Base-by-base conservation (phyloP, 177 flowering plant genomes). In the Vitis hybrid region DNA sequence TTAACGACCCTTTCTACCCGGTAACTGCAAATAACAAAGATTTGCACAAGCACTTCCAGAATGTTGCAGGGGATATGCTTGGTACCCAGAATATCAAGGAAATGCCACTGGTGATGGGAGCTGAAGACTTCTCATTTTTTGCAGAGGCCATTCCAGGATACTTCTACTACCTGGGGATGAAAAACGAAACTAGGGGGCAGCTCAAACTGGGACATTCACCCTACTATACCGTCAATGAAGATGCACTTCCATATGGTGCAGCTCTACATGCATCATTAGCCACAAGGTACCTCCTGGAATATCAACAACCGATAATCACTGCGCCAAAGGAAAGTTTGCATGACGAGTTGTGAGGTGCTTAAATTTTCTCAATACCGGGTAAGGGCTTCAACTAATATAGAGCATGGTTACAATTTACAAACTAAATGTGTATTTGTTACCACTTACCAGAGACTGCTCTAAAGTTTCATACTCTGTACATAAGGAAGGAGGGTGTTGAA, bases 221-320 rank as follows among this genome's bases (percentile, higher is more conserved):
- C 0, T 68, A 73, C 62, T 89, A 76, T 57, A 65, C 33, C 16
- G 49, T 87, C 52, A 84, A 88, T 59, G 90, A 88, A 74, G 88
- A 86, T 64, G 82, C 63, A 31, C 83, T 89, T 64, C 86, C 90
- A n/a, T 77, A 77, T 73, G 92, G 92, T 33, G 88, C 92, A 8
- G 87, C 90, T 3, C 74, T 89, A 3, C 90, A 89, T 51, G 89
- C 94, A 12, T 81, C 90, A 2, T 57, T 86, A 65, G 92, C 85
- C 7, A 58, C 77, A 5, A 77, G 77, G 56, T 85, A 86, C 64
- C 81, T 88, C 58, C 67, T 79, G 9, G 83, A 86, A 16, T 14
- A 69, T 19, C 77, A 75, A 39, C 6, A 39, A 61, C 45, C 70
- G 8, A 72, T 69, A 67, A 48, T n/a, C 55, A 15, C 72, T 55